Base-by-base conservation (phyloP, 2,329 filamentous ascomycete species). In the Samsoniella hepiali region DNA sequence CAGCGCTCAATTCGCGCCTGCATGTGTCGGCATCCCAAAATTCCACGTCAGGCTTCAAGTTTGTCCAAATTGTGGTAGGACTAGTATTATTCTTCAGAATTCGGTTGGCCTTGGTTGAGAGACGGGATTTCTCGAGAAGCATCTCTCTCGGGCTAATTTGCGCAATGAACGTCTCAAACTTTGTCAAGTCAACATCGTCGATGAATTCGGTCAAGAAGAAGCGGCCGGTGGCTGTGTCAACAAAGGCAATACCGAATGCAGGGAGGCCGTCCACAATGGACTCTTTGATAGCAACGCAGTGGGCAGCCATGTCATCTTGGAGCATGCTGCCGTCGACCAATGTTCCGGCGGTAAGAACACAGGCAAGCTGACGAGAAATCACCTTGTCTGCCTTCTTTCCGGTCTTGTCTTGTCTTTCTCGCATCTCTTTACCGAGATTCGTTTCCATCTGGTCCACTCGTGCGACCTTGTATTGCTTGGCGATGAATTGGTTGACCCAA, bases 401-500 rank as follows among this genome's bases (percentile, higher is more conserved):
- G 29, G 74, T 77, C 67, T 81, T 80, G 63, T 82, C 84, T 66
- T 90, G 91, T 56, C 94, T 86, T 76, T 99, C 95, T n/a, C 95
- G 89, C 95, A 99, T 98, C 76, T 99, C 94, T 74, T 99, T 99
- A 64, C 89, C 93, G 9, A 99, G 79, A 2, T 95, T 95, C 40
- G 93, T 96, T 78, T 99, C 95, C 82, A 93, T 93, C 74, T 99
- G 95, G 74, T 98, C 95, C 31, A 99, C 95, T 22, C 94, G 85
- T 7, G 95, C 95, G 61, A 99, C 96, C 77, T 99, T 99, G 85
- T 88, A 97, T 40, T 96, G 95, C 75, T 98, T 98, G 64, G 94
- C 95, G 47, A 99, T 93, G 70, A 99, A 99, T 71, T 99, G 95
- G 71, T 96, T 97, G 63, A 95, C 93, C 95, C 95, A 99, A 74